Percentiles rank a stretch among this genome's conserved stretches.
Evolutionary conservation across 2,329 filamentous ascomycete genomes (phyloP).

Genomic region (Penicillium corylophilum): DNA sequence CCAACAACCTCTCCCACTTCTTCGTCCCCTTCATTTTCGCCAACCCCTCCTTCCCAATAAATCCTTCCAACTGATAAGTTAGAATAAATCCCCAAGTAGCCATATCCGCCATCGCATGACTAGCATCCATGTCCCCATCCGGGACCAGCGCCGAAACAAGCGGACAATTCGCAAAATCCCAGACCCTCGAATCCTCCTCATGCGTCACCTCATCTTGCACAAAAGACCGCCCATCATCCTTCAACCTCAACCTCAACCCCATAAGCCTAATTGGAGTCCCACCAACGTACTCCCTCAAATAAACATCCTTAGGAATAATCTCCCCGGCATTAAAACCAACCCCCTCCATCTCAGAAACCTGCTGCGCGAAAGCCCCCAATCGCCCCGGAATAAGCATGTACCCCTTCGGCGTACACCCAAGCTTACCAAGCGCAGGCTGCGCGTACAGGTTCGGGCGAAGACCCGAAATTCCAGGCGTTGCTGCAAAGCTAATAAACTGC

Average conservation of each 20-base stretch:
- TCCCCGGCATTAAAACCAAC: background rate
- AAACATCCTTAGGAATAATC: background rate
- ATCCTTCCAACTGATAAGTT: slow-evolving; percentile 6
- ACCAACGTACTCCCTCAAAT: background rate
- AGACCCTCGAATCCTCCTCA: slow-evolving; percentile 11
- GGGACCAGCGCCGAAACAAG: slow-evolving; percentile 8
- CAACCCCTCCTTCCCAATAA: background rate
- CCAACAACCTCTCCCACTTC: background rate
- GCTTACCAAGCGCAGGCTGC: background rate
- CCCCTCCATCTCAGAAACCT: background rate
- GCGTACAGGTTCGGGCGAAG: background rate
- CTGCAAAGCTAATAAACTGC: background rate
- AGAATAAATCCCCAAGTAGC: slow-evolving; percentile 19
- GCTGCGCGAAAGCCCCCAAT: background rate
- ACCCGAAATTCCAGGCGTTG: background rate
- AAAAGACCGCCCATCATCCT: background rate
- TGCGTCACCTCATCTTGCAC: slow-evolving; percentile 9
- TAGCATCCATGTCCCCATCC: slow-evolving; percentile 8
- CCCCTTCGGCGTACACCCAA: background rate
- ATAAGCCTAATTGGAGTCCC: background rate
- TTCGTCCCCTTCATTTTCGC: background rate
- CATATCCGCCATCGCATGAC: slow-evolving; percentile 12
- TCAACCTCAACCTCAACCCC: background rate
- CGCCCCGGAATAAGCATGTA: background rate
- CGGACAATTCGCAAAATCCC: slow-evolving; percentile 10